Evolutionary conservation across 805 yeast genomes (phyloP), one percentile per base, ranked within the genome.

Genomic region (Candida montana): DNA sequence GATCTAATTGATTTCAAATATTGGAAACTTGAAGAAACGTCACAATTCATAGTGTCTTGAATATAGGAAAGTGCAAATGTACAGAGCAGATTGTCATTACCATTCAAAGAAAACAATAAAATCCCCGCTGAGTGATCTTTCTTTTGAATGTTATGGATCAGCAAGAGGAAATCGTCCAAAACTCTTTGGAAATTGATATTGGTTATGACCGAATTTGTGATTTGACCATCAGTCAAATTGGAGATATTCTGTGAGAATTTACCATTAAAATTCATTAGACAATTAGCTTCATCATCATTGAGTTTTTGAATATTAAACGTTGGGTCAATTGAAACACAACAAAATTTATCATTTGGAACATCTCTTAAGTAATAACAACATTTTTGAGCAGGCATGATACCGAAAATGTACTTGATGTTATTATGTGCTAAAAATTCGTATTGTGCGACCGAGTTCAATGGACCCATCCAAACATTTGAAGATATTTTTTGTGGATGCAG

Each of bases 381-480:
- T 30, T 59, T 54, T 27, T 55, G 56, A 2, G 65, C 57, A 7
- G 68, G 61, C 17, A 68, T 58, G 2, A 65, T 47, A 16, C 67
- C 63, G 21, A 68, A 54, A 36, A 68, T 57, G 42, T 61, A 63
- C 41, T 56, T 61, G 46, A 74, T 66, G 45, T 69, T 68, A 41
- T 68, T 58, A n/a, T 55, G 49, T 16, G 45, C 40, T 9, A 74
- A 48, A 39, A 69, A 66, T 8, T 58, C 61, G 8, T 52, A 49
- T 50, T 70, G 68, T 1, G 66, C 59, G n/a, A 71, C 53, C 1
- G 68, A 61, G 37, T 69, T 59, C 41, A 71, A 47, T 2, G 79
- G 75, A 2, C 80, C 79, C 24, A 74, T 58, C 62, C 68, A 72
- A 3, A 73, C 54, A 34, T 63, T 57, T 16, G 63, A 62, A 9